phyloP scores from a whole-genome alignment of 345 rosid genomes.

The Camelina neglecta region DNA sequence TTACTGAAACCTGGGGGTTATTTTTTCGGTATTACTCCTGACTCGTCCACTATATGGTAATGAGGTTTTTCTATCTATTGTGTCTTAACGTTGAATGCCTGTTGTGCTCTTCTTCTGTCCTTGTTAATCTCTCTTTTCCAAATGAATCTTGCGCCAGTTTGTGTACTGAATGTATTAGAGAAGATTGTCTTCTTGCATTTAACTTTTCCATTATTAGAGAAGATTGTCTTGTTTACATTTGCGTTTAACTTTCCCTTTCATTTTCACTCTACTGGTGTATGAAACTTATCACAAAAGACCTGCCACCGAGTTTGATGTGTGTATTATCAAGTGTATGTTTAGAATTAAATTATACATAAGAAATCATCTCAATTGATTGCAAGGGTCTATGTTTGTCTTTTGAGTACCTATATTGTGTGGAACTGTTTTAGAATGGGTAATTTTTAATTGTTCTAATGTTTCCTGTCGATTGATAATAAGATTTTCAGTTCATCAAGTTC shows the following conservation, averaged over 20 bases:
- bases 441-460: background rate
- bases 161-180: background rate
- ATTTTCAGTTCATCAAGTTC: background rate
- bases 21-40: conserved; percentile 94
- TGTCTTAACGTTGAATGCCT: conserved; percentile 13
- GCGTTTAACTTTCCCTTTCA: too few relatives aligned
- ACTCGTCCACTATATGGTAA: conserved; percentile 99
- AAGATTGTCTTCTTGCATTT: too few relatives aligned
- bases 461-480: background rate
- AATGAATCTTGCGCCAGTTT: background rate
- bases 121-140: conserved; percentile 16
- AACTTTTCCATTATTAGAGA: too few relatives aligned
- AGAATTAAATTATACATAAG: background rate
- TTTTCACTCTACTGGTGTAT: too few relatives aligned
- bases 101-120: background rate
- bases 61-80: background rate
- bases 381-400: background rate
- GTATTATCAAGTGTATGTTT: background rate
- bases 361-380: too few relatives aligned
- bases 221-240: too few relatives aligned
- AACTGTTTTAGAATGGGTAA: background rate
- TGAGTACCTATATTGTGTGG: conserved; percentile 2
- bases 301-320: conserved; percentile 13
- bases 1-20: conserved; percentile 95
- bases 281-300: background rate